These are phyloP conservation scores for Calycina herbarum DNA, from an alignment of 2,329 filamentous ascomycete species.

Conservation along the genomic window DNA sequence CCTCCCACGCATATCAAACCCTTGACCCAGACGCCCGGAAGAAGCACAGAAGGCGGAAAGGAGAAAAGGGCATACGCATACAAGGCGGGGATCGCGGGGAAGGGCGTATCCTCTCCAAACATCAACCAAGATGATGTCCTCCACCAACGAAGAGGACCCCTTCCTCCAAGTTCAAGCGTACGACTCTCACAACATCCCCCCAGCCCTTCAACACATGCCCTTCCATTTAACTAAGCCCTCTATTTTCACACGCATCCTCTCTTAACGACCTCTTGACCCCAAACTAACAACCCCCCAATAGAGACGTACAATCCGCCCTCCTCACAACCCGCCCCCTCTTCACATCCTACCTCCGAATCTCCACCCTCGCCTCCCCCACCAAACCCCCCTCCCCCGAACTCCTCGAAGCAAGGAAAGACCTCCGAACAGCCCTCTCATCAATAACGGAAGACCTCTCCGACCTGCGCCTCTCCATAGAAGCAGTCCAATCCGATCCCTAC, in stretches of 20 bases:
- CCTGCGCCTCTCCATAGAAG: slow-evolving; percentile 81
- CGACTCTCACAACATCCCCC: slow-evolving; percentile 29
- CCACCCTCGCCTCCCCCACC: slow-evolving; percentile 69
- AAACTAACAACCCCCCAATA: too few relatives aligned
- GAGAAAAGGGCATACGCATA: neutral
- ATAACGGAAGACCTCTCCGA: slow-evolving; percentile 85
- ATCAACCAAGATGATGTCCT: slow-evolving; percentile 60
- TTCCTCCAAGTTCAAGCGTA: slow-evolving; percentile 74
- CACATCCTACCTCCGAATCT: slow-evolving; percentile 93
- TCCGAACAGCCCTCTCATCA: slow-evolving; percentile 63
- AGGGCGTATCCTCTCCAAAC: neutral
- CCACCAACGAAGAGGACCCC: slow-evolving; percentile 65
- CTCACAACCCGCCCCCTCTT: slow-evolving; percentile 81
- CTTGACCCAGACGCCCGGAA: neutral
- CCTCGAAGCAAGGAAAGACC: slow-evolving; percentile 70
- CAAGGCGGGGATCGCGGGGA: slow-evolving; percentile 2
- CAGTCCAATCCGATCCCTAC: slow-evolving; percentile 83
- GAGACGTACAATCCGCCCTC: slow-evolving; percentile 85
- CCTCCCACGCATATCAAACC: neutral
- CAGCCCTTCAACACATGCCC: too few relatives aligned
- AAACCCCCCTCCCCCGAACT: slow-evolving; percentile 66
- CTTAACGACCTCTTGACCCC: too few relatives aligned
- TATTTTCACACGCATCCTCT: too few relatives aligned
- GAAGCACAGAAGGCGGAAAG: neutral
- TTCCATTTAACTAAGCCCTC: too few relatives aligned